Percentiles rank a stretch among this genome's conserved stretches.
Evolutionary conservation across 2,329 filamentous ascomycete genomes (phyloP).

Genomic region (Xylaria sp.): DNA sequence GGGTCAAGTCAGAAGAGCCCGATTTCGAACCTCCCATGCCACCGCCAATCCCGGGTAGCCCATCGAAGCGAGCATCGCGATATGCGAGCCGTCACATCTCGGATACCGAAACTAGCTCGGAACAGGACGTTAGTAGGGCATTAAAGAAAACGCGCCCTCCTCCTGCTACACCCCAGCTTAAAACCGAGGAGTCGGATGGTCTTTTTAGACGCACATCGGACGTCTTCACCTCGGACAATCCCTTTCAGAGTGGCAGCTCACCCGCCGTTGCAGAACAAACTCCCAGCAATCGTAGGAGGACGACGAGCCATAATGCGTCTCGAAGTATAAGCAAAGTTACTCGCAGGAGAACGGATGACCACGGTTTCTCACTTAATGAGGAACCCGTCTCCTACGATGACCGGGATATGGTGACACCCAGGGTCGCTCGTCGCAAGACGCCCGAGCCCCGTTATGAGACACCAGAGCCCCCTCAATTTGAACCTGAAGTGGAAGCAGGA

Average conservation of each 20-base stretch:
- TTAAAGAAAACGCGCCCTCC: slow-evolving; percentile 50
- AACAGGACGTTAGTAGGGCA: slow-evolving; percentile 52
- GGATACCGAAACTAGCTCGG: slow-evolving; percentile 61
- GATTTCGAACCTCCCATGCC: slow-evolving; percentile 52
- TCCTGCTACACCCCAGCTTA: slow-evolving; percentile 60
- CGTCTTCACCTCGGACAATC: slow-evolving; percentile 89
- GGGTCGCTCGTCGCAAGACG: slow-evolving; percentile 49
- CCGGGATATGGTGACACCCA: slow-evolving; percentile 66
- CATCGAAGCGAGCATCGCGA: slow-evolving; percentile 65
- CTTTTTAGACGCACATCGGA: slow-evolving; percentile 54
- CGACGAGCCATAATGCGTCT: slow-evolving; percentile 54
- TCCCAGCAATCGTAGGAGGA: slow-evolving; percentile 61
- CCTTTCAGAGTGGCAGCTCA: slow-evolving; percentile 88
- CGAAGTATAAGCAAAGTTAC: slow-evolving; percentile 55
- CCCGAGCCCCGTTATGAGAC: slow-evolving; percentile 49
- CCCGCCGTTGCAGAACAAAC: slow-evolving; percentile 60
- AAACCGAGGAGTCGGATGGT: slow-evolving; percentile 63
- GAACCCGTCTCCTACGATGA: slow-evolving; percentile 65
- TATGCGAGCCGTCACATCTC: slow-evolving; percentile 65
- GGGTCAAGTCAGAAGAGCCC: slow-evolving; percentile 64
- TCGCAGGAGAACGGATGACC: slow-evolving; percentile 58
- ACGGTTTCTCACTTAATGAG: slow-evolving; percentile 61
- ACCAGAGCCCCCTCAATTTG: slow-evolving; percentile 57
- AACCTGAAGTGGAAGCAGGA: slow-evolving; percentile 70
- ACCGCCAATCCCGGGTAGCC: slow-evolving; percentile 54